Conservation (phyloP, 345 rosid genomes). For the Cardiospermum halicacabum region DNA sequence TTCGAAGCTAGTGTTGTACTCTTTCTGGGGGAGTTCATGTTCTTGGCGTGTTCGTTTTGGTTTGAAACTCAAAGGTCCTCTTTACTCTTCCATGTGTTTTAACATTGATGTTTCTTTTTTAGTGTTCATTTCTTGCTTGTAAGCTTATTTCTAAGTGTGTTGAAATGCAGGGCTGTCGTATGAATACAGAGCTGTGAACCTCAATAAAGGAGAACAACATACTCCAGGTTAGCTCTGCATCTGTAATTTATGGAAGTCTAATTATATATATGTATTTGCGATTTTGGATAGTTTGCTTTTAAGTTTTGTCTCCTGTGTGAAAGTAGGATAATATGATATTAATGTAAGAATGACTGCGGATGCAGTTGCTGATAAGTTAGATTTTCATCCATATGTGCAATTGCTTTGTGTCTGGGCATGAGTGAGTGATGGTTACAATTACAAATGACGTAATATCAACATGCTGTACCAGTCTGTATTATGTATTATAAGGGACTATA, state of each 20-base stretch:
- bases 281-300: too few species aligned
- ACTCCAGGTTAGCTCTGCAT: constrained; percentile 29
- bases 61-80: constrained; percentile 43
- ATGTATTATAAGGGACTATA: too few species aligned
- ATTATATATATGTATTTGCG: too few species aligned
- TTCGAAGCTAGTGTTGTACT: constrained; percentile 33
- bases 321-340: too few species aligned
- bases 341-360: too few species aligned
- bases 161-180: constrained; percentile 35
- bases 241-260: neutral
- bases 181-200: constrained; percentile 42
- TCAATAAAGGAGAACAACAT: constrained; percentile 40
- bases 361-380: too few species aligned
- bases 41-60: constrained; percentile 68
- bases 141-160: neutral
- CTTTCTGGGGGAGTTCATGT: constrained; percentile 60
- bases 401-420: too few species aligned
- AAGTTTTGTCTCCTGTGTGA: too few species aligned
- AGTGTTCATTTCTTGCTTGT: neutral
- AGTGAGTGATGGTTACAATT: too few species aligned
- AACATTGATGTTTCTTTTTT: neutral
- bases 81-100: neutral
- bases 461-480: too few species aligned
- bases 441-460: too few species aligned
- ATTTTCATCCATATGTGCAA: too few species aligned